Evolutionary conservation across 163 green algal species (phyloP), one percentile per base, ranked within the genome.

Genomic region (Scenedesmus sp.): DNA sequence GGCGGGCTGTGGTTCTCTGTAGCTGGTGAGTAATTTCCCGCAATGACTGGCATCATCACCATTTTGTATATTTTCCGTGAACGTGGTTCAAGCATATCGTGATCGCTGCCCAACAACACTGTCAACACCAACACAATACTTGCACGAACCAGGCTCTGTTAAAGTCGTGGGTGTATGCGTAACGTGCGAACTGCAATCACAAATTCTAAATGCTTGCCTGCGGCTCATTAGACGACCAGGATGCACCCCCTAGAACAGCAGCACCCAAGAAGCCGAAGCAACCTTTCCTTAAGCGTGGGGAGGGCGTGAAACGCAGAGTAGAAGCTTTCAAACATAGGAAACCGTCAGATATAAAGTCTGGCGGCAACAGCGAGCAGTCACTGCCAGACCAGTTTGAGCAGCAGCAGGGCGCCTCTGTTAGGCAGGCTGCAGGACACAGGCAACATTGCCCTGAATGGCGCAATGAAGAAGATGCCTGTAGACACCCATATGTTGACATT

Each of bases 201-300:
- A 3, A 79, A 13, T 79, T 13, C 70, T 79, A 79, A 6, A 79
- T 84, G 77, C 34, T 84, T 9, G 13, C 12, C 9, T 13, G 2
- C 8, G 77, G 12, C 46, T 26, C 77, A 4, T 2, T 60, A 12
- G 23, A 79, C 8, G 77, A 84, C 26, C 77, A 84, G 77, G 77
- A 84, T 60, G 77, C 77, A 84, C 34, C 77, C 12, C 34, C 34
- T 84, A 57, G 34, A 56, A 84, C 77, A 84, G 73, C 73, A 59
- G 56, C 85, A 90, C 46, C 66, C 66, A 57, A 52, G 3, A 91
- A 74, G 57, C 87, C 73, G 34, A 91, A 91, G 56, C 89, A 90
- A 60, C 94, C 94, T 2, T 96, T 95, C 56, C 82, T 96, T 18
- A 90, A 89, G 4, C 92, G 93, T 13, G 94, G 94, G 20, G 94